Evolutionary conservation across 768 basidiomycete genomes (phyloP).

Genomic region (Suillus placidus): DNA sequence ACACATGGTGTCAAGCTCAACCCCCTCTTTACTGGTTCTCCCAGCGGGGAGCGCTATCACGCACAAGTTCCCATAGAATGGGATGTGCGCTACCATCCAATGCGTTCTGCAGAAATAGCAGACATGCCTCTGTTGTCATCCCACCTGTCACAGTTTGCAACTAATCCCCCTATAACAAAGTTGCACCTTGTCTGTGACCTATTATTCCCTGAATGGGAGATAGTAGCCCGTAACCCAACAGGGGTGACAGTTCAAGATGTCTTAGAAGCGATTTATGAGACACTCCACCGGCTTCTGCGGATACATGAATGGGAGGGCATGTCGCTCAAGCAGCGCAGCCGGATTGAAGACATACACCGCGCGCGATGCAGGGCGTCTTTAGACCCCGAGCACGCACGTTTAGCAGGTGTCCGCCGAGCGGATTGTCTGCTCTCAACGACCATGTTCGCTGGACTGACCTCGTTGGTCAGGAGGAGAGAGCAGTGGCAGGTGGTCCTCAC

Average conservation of each 20-base stretch:
- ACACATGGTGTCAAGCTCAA: conserved; percentile 20
- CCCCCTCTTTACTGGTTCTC: conserved; percentile 19
- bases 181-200: conserved; percentile 51
- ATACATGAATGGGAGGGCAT: conserved; percentile 47
- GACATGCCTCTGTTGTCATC: conserved; percentile 8
- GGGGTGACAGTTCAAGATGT: conserved; percentile 59
- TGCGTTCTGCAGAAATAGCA: conserved; percentile 20
- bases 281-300: conserved; percentile 41
- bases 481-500: conserved; percentile 49
- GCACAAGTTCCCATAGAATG: conserved; percentile 41
- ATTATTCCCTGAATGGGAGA: conserved; percentile 46
- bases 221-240: conserved; percentile 41
- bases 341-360: conserved; percentile 46
- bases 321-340: conserved; percentile 43
- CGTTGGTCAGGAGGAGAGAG: conserved; percentile 38
- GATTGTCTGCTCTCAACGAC: conserved; percentile 54
- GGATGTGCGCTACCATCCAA: conserved; percentile 53
- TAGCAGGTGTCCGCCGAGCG: conserved; percentile 47
- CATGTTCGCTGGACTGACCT: conserved; percentile 54
- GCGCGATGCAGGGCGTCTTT: conserved; percentile 45
- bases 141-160: conserved; percentile 46
- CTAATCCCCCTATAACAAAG: conserved; percentile 40
- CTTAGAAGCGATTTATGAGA: conserved; percentile 46
- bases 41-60: conserved; percentile 16
- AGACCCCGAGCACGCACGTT: conserved; percentile 38